Evolutionary conservation across 2,329 filamentous ascomycete genomes (phyloP), one percentile per base, ranked within the genome.

Genomic region (Tympanopsis confertula): DNA sequence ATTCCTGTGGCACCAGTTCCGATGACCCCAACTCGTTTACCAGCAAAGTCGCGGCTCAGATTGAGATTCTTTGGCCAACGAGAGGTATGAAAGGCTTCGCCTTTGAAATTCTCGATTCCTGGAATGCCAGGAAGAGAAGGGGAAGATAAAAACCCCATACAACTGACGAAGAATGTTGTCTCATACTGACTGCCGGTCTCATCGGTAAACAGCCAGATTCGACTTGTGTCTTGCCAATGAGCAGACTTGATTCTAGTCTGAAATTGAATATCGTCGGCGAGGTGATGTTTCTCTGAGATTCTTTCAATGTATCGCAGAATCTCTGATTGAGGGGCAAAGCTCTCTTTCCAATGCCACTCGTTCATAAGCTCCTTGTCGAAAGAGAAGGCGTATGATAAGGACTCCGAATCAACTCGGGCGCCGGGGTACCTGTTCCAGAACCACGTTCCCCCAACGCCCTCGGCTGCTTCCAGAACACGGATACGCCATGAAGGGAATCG

Each of bases 351-450:
- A 39, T 56, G 45, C 56, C 62, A 66, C 39, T 63, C 60, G 28
- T 61, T 53, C 13, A 65, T 49, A 3, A 63, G 41, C 15, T 60
- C 59, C 43, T 63, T 52, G 12, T 54, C 54, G 42, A 65, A 62
- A 10, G 57, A 58, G 35, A 65, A 62, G 39, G 55, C 49, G 44
- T 71, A 69, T 0, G 61, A 60, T n/a, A 62, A 56, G 1, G 57
- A 58, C 45, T 68, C 62, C 0, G 62, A 63, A 39, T 69, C 65
- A 37, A 65, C 62, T 29, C 63, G 54, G n/a, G 63, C 61, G 3
- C 64, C 64, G 12, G 64, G 62, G 35, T 66, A 66, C 14, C 57
- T 53, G 38, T 66, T 66, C 60, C 58, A 62, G 39, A 53, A 57
- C 65, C 67, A 71, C 2, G 64, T 68, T 1, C 66, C 65, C 3